These are phyloP conservation scores for Penicillium argentinense DNA, from an alignment of 495 filamentous ascomycete genomes.

Conservation along the genomic window DNA sequence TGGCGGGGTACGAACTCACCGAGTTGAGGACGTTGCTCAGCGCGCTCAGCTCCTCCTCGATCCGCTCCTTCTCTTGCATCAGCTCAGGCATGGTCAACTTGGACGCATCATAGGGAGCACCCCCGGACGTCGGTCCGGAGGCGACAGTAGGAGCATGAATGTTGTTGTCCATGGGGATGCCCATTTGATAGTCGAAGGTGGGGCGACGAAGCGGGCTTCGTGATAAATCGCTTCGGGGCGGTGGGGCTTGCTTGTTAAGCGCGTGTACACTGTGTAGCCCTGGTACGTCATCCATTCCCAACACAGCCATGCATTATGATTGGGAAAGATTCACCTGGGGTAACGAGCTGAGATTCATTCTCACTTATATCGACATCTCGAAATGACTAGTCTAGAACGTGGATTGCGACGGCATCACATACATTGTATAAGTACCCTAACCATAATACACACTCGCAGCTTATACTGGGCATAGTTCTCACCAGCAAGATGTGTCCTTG, in stretches of 20 bases:
- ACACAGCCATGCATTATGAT: background rate
- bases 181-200: slow-evolving; percentile 37
- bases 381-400: too few species aligned
- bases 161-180: slow-evolving; percentile 60
- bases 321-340: too few species aligned
- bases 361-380: too few species aligned
- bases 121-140: slow-evolving; percentile 65
- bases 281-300: too few species aligned
- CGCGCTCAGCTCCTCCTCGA: slow-evolving; percentile 83
- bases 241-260: slow-evolving; percentile 19
- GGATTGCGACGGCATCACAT: too few species aligned
- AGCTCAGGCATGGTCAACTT: slow-evolving; percentile 63
- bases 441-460: too few species aligned
- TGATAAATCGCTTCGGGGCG: slow-evolving; percentile 5
- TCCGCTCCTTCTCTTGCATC: slow-evolving; percentile 71
- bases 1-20: slow-evolving; percentile 48
- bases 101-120: slow-evolving; percentile 53
- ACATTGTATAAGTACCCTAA: too few species aligned
- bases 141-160: slow-evolving; percentile 75
- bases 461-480: too few species aligned
- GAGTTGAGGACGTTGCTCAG: slow-evolving; percentile 84
- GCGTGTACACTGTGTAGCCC: too few species aligned
- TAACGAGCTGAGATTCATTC: too few species aligned
- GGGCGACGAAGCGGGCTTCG: slow-evolving; percentile 15
- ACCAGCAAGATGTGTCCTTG: too few species aligned